phyloP scores from a whole-genome alignment of 257 asterid species.

The Datura wrightii region DNA sequence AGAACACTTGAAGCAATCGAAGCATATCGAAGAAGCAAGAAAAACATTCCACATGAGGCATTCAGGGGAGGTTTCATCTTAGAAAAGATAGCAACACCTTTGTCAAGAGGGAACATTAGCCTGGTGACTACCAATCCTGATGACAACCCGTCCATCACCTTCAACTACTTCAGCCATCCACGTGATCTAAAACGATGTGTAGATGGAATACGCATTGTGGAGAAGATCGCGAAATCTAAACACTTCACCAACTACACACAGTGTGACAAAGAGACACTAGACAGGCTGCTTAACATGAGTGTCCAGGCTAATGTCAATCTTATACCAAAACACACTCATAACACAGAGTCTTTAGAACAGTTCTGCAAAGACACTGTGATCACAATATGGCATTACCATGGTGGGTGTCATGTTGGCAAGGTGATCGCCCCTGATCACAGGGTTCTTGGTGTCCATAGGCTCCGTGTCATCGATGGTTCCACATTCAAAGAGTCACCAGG shows the following conservation, averaged over 20 bases:
- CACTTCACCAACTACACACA: conserved; percentile 60
- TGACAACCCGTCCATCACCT: conserved; percentile 85
- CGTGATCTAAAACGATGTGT: conserved; percentile 70
- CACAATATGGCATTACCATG: conserved; percentile 99
- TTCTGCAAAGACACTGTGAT: conserved; percentile 94
- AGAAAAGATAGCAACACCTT: conserved; percentile 63
- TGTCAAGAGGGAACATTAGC: conserved; percentile 58
- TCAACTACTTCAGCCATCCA: conserved; percentile 95
- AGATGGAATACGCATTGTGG: conserved; percentile 69
- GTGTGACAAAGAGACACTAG: conserved; percentile 51
- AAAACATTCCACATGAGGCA: conserved; percentile 58
- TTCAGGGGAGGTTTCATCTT: conserved; percentile 73
- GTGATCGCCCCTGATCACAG: conserved; percentile 66
- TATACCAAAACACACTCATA: conserved; percentile 82
- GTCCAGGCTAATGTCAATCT: conserved; percentile 83
- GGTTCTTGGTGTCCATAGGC: conserved; percentile 71
- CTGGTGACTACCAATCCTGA: conserved; percentile 66
- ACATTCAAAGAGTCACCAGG: conserved; percentile 81
- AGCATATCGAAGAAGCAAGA: conserved; percentile 51
- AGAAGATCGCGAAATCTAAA: conserved; percentile 68
- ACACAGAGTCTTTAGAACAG: conserved; percentile 75
- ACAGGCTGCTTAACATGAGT: conserved; percentile 75
- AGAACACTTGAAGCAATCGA: conserved; percentile 62
- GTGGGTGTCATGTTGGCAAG: conserved; percentile 87
- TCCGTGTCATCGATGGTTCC: conserved; percentile 90